Conservation (phyloP, 2,329 filamentous ascomycete genomes). For the Hymenoscyphus fructigenus region DNA sequence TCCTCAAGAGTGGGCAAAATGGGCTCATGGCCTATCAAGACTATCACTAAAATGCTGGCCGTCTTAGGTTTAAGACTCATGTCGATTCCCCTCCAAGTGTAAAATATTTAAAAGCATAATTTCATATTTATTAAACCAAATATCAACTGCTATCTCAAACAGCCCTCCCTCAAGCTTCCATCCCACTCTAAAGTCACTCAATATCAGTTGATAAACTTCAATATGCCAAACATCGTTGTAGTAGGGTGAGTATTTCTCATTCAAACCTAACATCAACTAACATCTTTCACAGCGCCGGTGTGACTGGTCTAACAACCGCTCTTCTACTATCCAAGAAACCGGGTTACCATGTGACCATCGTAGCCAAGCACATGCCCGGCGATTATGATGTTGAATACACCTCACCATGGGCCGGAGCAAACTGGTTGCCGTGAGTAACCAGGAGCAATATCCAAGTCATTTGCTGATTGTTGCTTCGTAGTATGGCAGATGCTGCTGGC, state of each 20-base stretch:
- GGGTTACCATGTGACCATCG: slow-evolving; percentile 61
- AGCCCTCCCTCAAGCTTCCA: background rate
- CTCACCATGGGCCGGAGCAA: slow-evolving; percentile 84
- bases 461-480: slow-evolving; percentile 4
- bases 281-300: slow-evolving; percentile 54
- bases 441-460: background rate
- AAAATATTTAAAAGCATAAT: too few species aligned
- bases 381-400: slow-evolving; percentile 89
- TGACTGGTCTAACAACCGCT: slow-evolving; percentile 64
- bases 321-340: slow-evolving; percentile 56
- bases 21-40: too few species aligned
- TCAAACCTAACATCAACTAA: background rate
- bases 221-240: slow-evolving; percentile 40
- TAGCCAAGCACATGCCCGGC: slow-evolving; percentile 86
- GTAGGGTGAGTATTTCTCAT: slow-evolving; percentile 35
- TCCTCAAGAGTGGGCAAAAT: too few species aligned
- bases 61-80: too few species aligned
- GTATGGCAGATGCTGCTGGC: slow-evolving; percentile 39
- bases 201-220: slow-evolving; percentile 7
- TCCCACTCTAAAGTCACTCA: background rate
- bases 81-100: too few species aligned
- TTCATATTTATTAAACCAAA: too few species aligned
- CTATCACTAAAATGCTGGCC: too few species aligned
- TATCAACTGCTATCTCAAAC: background rate
- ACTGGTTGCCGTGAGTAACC: slow-evolving; percentile 42